Evolutionary conservation across 768 basidiomycete species (phyloP).

Genomic region (Atractiella rhizophila): DNA sequence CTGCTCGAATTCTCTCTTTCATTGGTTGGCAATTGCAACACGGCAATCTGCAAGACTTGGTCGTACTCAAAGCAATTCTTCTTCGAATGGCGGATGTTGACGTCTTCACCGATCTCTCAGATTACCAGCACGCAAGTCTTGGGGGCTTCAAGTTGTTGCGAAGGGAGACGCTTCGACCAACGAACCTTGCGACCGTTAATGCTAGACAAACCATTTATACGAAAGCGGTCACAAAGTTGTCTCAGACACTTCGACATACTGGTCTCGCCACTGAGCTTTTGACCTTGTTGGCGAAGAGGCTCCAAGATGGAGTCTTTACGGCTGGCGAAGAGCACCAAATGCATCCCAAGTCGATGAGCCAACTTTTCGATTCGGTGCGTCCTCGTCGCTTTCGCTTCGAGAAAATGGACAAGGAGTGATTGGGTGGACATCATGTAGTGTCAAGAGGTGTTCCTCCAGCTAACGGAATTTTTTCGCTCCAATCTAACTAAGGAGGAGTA

Average conservation of each 20-base stretch:
- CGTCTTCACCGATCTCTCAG: constrained; percentile 65
- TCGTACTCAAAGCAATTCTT: constrained; percentile 75
- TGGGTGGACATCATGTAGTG: constrained; percentile 29
- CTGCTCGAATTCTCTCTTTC: constrained; percentile 41
- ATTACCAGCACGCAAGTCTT: constrained; percentile 68
- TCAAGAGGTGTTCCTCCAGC: constrained; percentile 77
- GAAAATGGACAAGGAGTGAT: neutral
- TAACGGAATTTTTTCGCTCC: constrained; percentile 59
- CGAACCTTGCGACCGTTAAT: constrained; percentile 19
- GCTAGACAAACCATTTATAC: constrained; percentile 16
- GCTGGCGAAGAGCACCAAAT: constrained; percentile 32
- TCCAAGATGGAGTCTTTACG: constrained; percentile 56
- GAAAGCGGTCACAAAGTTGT: constrained; percentile 19
- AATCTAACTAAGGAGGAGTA: constrained; percentile 48
- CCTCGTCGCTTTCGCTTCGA: neutral
- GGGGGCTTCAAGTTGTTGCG: constrained; percentile 80
- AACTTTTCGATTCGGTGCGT: constrained; percentile 68
- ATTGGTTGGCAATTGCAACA: constrained; percentile 70
- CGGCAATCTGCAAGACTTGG: constrained; percentile 59
- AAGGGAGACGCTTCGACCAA: constrained; percentile 56
- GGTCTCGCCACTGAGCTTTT: constrained; percentile 63
- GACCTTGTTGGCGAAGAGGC: constrained; percentile 72
- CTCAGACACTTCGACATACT: constrained; percentile 21
- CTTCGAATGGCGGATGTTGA: constrained; percentile 89
- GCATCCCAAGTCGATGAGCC: constrained; percentile 60